A percentile compares a stretch with the other conserved stretches of the same genome.
Conservation (phyloP, 2,329 filamentous ascomycete species). For the Pestalotiopsis sp. region DNA sequence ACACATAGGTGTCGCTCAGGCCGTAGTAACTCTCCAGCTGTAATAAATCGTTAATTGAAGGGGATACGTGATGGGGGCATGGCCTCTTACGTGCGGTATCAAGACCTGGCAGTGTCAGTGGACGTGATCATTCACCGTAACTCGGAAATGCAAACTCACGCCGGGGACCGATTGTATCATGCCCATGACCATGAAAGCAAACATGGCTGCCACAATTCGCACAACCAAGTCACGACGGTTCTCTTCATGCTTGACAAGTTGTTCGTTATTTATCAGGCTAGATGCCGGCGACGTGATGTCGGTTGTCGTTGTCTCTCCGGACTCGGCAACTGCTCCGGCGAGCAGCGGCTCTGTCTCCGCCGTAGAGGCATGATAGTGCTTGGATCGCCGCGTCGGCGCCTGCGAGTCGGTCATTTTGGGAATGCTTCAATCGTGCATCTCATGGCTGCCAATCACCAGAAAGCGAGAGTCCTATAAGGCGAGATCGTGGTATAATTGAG, state of each 20-base stretch:
- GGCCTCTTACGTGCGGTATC: conserved; percentile 2
- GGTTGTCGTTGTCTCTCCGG: background rate
- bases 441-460: background rate
- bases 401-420: background rate
- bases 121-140: background rate
- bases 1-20: conserved; percentile 44
- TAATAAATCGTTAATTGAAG: background rate
- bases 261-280: background rate
- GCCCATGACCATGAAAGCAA: conserved; percentile 8
- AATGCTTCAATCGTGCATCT: background rate
- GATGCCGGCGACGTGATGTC: background rate
- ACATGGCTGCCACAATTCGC: conserved; percentile 1
- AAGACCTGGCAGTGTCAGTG: background rate
- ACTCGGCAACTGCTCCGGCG: background rate
- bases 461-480: background rate
- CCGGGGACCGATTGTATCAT: conserved; percentile 2
- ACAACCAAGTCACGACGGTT: background rate
- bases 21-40: conserved; percentile 40
- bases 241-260: background rate
- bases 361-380: background rate
- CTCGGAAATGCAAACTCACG: background rate
- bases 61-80: too few species aligned
- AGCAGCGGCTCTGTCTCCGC: background rate
- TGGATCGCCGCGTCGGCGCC: background rate
- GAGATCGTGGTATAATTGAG: background rate